Percentiles rank a stretch among this genome's conserved stretches.
Evolutionary conservation across 352 stramenopile species (phyloP).

Genomic region (Phytophthora aleatoria): DNA sequence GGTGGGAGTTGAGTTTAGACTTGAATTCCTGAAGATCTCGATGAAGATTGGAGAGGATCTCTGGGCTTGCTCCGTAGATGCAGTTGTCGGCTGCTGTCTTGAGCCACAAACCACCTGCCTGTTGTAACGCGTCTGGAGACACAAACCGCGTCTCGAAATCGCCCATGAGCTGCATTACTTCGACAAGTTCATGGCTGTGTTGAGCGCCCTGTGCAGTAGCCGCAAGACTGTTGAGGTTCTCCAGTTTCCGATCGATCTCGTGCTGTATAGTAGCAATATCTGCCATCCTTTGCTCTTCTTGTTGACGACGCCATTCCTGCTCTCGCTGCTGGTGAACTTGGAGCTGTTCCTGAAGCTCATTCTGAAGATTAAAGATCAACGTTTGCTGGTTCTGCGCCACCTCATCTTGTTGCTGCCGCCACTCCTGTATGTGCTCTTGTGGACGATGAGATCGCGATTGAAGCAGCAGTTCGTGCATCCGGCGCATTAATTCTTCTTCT

Average conservation of each 20-base stretch:
- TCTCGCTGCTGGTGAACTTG: conserved; percentile 23
- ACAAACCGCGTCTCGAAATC: conserved; percentile 38
- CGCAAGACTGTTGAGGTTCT: conserved; percentile 21
- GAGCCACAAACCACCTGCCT: conserved; percentile 37
- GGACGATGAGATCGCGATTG: conserved; percentile 27
- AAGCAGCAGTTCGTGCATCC: conserved; percentile 50
- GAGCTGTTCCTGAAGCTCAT: conserved; percentile 18
- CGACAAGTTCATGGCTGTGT: conserved; percentile 16
- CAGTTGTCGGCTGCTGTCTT: conserved; percentile 57
- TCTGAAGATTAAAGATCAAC: conserved; percentile 30
- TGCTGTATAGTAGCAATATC: conserved; percentile 20
- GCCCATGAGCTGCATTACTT: conserved; percentile 11
- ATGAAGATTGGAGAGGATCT: conserved; percentile 38
- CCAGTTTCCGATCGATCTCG: conserved; percentile 31
- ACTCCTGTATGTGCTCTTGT: conserved; percentile 27
- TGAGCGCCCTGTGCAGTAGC: conserved; percentile 10
- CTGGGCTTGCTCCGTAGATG: conserved; percentile 50
- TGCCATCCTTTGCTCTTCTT: conserved; percentile 7
- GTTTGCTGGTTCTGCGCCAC: conserved; percentile 31
- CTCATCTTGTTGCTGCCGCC: conserved; percentile 30
- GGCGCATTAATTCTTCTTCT: conserved; percentile 46
- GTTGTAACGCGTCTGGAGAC: conserved; percentile 31
- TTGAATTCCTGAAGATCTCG: conserved; percentile 42
- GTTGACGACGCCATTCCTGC: conserved; percentile 24
- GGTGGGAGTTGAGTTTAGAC: conserved; percentile 28